These are phyloP conservation scores for Myxozyma nipponensis DNA, from an alignment of 805 yeast species.

Conservation along the genomic window DNA sequence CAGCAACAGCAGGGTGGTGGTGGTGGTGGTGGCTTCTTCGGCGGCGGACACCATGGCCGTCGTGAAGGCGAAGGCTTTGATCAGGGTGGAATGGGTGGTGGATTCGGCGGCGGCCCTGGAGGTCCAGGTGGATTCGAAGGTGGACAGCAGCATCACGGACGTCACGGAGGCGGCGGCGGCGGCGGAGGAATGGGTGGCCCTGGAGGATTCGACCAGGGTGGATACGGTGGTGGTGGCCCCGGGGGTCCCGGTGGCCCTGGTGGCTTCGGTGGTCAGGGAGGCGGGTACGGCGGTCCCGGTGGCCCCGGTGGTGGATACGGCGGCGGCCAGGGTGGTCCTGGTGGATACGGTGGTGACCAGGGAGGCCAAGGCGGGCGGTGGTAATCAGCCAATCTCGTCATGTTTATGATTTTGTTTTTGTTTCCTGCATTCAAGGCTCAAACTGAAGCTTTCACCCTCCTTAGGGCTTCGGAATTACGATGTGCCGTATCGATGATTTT, in stretches of 20 bases:
- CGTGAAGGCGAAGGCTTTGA: not conserved
- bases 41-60: not conserved
- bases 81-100: not conserved
- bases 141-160: too few relatives aligned
- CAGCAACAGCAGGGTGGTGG: not conserved
- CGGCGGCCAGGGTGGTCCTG: conserved; percentile 2
- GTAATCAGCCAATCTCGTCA: too few relatives aligned
- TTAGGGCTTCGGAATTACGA: too few relatives aligned
- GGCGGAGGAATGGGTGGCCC: not conserved
- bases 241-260: conserved; percentile 8
- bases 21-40: too few relatives aligned
- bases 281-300: not conserved
- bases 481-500: too few relatives aligned
- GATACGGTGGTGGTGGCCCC: conserved; percentile 8
- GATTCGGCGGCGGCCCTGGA: not conserved
- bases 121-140: too few relatives aligned
- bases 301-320: too few relatives aligned
- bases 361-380: not conserved
- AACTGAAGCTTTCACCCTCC: too few relatives aligned
- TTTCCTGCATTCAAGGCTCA: too few relatives aligned
- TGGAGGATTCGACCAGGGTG: not conserved
- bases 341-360: not conserved
- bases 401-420: too few relatives aligned
- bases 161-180: not conserved
- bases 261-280: conserved; percentile 7